Percentiles rank a stretch among this genome's conserved stretches.
phyloP scores from a whole-genome alignment of 2,329 filamentous ascomycete genomes.

The Exophiala bonariae region DNA sequence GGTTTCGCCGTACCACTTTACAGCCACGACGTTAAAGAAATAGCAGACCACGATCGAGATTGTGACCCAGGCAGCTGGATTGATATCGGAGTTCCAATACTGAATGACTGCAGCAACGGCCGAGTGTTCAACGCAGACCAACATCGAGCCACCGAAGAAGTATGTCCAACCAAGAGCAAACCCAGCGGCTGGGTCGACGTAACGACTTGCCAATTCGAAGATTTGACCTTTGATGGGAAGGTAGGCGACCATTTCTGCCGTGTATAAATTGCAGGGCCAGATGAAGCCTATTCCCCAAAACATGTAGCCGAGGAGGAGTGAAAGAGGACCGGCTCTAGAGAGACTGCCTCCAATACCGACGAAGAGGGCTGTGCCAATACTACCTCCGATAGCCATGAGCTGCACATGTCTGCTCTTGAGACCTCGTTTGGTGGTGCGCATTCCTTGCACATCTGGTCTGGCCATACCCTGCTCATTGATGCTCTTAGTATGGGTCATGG shows the following conservation, averaged over 20 bases:
- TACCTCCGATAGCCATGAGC: conserved; percentile 41
- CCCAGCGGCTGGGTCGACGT: conserved; percentile 43
- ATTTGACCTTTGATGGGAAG: conserved; percentile 38
- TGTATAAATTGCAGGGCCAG: conserved; percentile 37
- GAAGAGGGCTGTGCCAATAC: conserved; percentile 36
- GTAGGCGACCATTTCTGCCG: conserved; percentile 43
- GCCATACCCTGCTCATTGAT: too few relatives aligned
- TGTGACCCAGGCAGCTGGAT: conserved; percentile 74
- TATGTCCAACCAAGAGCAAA: conserved; percentile 48
- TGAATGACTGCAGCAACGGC: conserved; percentile 41
- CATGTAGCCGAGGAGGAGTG: conserved; percentile 36
- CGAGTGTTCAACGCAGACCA: conserved; percentile 47
- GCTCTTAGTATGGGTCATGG: too few relatives aligned
- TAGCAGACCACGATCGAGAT: conserved; percentile 74
- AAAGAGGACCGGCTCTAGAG: conserved; percentile 34
- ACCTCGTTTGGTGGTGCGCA: conserved; percentile 28
- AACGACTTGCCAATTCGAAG: conserved; percentile 39
- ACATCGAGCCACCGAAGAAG: conserved; percentile 43
- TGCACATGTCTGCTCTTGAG: conserved; percentile 38
- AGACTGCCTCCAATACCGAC: conserved; percentile 36
- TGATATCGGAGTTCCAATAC: conserved; percentile 43
- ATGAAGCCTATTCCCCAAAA: conserved; percentile 32
- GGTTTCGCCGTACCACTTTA: conserved; percentile 69
- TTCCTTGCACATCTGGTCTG: too few relatives aligned
- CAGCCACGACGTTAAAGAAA: conserved; percentile 66